phyloP scores from a whole-genome alignment of 164 flowering plant species.

The Magnolia changhungtana region DNA sequence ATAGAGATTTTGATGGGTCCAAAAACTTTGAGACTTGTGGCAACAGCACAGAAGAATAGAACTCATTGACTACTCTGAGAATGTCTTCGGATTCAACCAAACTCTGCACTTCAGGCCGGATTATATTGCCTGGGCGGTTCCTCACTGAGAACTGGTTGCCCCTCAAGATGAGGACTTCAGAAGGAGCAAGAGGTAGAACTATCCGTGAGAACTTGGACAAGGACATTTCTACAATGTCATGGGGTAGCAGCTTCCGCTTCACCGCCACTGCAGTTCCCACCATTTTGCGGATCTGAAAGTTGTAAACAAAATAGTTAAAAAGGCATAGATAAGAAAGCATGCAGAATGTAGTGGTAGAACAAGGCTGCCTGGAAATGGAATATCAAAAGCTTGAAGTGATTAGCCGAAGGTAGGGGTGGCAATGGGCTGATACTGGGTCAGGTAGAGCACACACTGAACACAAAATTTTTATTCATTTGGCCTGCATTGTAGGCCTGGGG shows the following conservation, averaged over 20 bases:
- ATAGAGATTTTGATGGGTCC: constrained; percentile 55
- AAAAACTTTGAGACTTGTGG: constrained; percentile 68
- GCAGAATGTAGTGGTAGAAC: neutral
- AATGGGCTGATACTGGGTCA: too few species aligned
- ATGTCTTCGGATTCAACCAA: constrained; percentile 66
- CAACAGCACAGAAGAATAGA: constrained; percentile 47
- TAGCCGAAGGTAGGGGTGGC: too few species aligned
- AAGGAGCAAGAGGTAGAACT: constrained; percentile 84
- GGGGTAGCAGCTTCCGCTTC: constrained; percentile 70
- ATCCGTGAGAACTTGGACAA: constrained; percentile 72
- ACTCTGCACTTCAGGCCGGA: constrained; percentile 54
- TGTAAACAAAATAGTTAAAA: neutral
- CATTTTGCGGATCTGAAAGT: constrained; percentile 88
- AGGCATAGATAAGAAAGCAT: neutral
- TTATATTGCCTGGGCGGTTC: constrained; percentile 34
- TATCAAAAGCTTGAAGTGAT: too few species aligned
- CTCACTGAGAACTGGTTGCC: constrained; percentile 53
- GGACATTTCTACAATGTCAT: constrained; percentile 66
- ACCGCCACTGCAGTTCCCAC: constrained; percentile 91
- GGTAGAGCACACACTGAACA: too few species aligned
- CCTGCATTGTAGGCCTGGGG: too few species aligned
- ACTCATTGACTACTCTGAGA: constrained; percentile 48
- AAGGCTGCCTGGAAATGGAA: neutral
- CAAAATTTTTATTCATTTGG: too few species aligned
- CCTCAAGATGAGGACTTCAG: constrained; percentile 74